Evolutionary conservation across 2,329 filamentous ascomycete genomes (phyloP), one percentile per base, ranked within the genome.

Genomic region (Cladosporium oxysporum): DNA sequence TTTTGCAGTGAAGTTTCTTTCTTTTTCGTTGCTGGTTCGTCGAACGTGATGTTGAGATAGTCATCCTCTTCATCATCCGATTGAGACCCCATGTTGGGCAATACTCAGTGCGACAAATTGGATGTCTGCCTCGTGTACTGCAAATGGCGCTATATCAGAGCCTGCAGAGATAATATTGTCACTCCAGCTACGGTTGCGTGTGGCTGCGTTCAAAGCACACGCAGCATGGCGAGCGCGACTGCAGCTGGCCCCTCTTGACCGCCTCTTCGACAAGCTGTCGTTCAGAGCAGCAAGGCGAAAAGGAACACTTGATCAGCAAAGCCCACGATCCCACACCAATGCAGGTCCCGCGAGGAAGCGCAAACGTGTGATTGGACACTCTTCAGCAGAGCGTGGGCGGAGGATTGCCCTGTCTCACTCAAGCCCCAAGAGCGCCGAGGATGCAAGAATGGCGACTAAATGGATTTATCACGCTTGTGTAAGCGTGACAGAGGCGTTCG

Each of bases 21-120:
- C 65, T 75, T 74, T 8, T 79, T 74, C 31, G 76, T 75, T 21
- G 78, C 78, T 0, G 87, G 84, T 65, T 96, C 91, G 21, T 87
- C 84, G 76, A 99, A 93, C 16, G 89, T 84, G 94, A 99, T 98
- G 72, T 90, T 92, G 91, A 99, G 96, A 83, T 99, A 98, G 79
- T 99, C 95, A 69, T 97, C 93, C 69, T 93, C 91, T 23, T 93
- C 91, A 7, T 92, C 91, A 23, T 68, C 67, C 11, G 65, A 62
- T 6, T 59, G 57, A 41, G 57, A 59, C 1, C 57, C 57, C 57
- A 59, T 59, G 2, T 12, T 47, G 23, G 23, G n/a, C n/a, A 47
- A 47, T 47, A 12, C n/a, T 47, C 2, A 47, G 21, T 5, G n/a
- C 41, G n/a, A 23, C 8, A 11, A 8, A 23, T 3, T 12, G n/a